Percentiles rank a stretch among this genome's conserved stretches.
Conservation (phyloP, 371 early-diverging fungal species). For the Rhizopus delemar region DNA sequence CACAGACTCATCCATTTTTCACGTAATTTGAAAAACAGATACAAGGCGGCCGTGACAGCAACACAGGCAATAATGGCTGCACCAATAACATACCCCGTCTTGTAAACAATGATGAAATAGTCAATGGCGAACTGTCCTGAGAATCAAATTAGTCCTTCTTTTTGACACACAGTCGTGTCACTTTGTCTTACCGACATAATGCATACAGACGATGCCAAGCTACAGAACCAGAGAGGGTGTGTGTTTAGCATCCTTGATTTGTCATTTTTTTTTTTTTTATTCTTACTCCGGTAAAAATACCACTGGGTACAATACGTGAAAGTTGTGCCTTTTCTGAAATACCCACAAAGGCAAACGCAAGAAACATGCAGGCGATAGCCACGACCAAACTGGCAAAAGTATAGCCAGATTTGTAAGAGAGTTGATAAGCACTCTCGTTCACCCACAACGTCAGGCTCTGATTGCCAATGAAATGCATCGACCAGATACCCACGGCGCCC, state of each 20-base stretch:
- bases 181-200: constrained; percentile 42
- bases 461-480: constrained; percentile 57
- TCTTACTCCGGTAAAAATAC: constrained; percentile 48
- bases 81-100: constrained; percentile 33
- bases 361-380: constrained; percentile 44
- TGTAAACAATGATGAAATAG: constrained; percentile 35
- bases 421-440: constrained; percentile 26
- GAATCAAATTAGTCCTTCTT: neutral
- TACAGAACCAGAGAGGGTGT: constrained; percentile 10
- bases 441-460: constrained; percentile 31
- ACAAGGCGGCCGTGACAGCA: constrained; percentile 41
- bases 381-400: constrained; percentile 46
- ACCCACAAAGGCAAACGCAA: constrained; percentile 48
- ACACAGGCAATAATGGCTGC: constrained; percentile 42
- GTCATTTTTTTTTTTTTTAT: too few relatives aligned
- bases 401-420: constrained; percentile 42
- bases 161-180: too few relatives aligned
- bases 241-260: constrained; percentile 1
- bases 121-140: constrained; percentile 51
- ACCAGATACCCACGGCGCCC: constrained; percentile 53
- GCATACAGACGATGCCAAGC: constrained; percentile 47
- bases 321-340: constrained; percentile 43
- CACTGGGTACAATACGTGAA: constrained; percentile 40
- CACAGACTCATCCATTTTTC: constrained; percentile 49
- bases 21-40: constrained; percentile 51